These are phyloP conservation scores for Solanum hybrid DNA, from an alignment of 305 asterid species.

Conservation along the genomic window DNA sequence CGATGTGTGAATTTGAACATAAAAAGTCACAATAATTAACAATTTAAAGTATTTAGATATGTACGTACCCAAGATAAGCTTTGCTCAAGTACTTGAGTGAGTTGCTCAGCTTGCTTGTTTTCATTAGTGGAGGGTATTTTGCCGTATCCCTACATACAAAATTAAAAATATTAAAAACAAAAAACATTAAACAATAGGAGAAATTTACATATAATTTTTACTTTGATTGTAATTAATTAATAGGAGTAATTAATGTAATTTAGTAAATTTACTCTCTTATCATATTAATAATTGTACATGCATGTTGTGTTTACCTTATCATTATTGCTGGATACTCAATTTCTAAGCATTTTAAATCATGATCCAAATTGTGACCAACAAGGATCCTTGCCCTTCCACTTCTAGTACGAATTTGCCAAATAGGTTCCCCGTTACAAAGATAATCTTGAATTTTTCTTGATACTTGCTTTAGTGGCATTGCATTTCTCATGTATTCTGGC, in stretches of 20 bases:
- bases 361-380: slow-evolving; percentile 84
- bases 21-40: background rate
- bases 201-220: background rate
- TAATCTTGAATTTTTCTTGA: slow-evolving; percentile 73
- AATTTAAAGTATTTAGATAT: background rate
- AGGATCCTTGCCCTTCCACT: slow-evolving; percentile 73
- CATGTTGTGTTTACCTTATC: slow-evolving; percentile 34
- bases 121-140: slow-evolving; percentile 82
- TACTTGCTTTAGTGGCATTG: slow-evolving; percentile 61
- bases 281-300: background rate
- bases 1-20: background rate
- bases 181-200: background rate
- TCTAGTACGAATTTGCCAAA: slow-evolving; percentile 76
- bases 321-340: slow-evolving; percentile 58
- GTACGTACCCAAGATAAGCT: slow-evolving; percentile 72
- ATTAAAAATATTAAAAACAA: background rate
- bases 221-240: background rate
- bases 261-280: no score
- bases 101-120: slow-evolving; percentile 95
- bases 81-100: slow-evolving; percentile 69
- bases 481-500: slow-evolving; percentile 68
- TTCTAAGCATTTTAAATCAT: slow-evolving; percentile 71
- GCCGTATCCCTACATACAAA: slow-evolving; percentile 63
- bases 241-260: no score
- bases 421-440: slow-evolving; percentile 82